phyloP scores from a whole-genome alignment of 2,329 filamentous ascomycete genomes.

The Claviceps pazoutovae region DNA sequence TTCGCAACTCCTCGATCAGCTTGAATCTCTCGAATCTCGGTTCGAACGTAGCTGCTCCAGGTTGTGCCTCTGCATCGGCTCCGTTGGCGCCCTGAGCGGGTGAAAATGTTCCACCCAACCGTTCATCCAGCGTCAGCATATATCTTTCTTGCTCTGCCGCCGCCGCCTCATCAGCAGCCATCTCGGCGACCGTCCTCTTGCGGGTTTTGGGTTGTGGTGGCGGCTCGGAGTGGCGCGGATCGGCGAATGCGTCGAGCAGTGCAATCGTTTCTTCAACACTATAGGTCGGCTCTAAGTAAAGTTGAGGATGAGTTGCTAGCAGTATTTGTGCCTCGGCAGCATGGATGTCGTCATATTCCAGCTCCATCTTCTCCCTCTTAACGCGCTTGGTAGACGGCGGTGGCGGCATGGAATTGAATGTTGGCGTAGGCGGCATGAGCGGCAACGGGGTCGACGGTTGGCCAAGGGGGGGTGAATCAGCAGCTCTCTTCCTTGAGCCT shows the following conservation, averaged over 20 bases:
- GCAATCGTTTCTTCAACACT: conserved; percentile 54
- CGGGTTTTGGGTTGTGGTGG: conserved; percentile 76
- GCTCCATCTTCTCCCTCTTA: conserved; percentile 58
- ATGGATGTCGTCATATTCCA: conserved; percentile 60
- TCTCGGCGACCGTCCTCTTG: conserved; percentile 86
- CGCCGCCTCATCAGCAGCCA: conserved; percentile 86
- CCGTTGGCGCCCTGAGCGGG: conserved; percentile 42
- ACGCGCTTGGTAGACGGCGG: conserved; percentile 54
- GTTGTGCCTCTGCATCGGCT: conserved; percentile 59
- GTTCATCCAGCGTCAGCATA: conserved; percentile 85
- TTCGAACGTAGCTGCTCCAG: conserved; percentile 61
- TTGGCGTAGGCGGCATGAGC: conserved; percentile 46
- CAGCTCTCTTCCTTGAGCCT: conserved; percentile 22
- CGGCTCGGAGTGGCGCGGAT: conserved; percentile 62
- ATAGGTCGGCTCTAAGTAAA: conserved; percentile 65
- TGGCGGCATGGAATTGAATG: conserved; percentile 42
- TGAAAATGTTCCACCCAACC: conserved; percentile 48
- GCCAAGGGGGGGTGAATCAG: conserved; percentile 28
- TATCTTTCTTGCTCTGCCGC: conserved; percentile 81
- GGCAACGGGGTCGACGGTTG: conserved; percentile 55
- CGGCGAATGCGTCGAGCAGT: conserved; percentile 56
- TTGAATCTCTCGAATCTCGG: conserved; percentile 86
- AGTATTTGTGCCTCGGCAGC: conserved; percentile 66
- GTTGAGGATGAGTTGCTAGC: conserved; percentile 55
- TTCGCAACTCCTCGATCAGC: conserved; percentile 71